Percentiles rank a stretch among this genome's conserved stretches.
These are phyloP conservation scores for Taphrina confusa DNA, from an alignment of 1,139 yeast species.

Conservation along the genomic window DNA sequence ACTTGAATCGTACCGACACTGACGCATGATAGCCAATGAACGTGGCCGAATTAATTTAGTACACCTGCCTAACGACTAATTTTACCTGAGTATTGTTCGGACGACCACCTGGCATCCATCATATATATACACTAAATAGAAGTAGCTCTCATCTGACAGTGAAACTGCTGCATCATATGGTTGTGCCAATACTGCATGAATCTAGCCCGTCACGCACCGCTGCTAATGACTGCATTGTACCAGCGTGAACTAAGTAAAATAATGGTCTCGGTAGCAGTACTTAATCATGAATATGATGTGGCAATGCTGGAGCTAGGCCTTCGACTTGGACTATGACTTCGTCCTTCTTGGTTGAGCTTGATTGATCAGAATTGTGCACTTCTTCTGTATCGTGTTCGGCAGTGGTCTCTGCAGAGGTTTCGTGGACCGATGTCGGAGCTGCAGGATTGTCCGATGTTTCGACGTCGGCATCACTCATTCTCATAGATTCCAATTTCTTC, in stretches of 20 bases:
- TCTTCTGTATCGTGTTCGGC: not conserved
- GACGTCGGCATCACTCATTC: conserved; percentile 10
- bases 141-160: too few relatives aligned
- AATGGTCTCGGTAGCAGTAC: too few relatives aligned
- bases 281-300: too few relatives aligned
- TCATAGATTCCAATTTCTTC: conserved; percentile 39
- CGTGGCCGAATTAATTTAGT: conserved; percentile 12
- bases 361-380: not conserved
- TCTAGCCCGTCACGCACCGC: too few relatives aligned
- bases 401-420: not conserved
- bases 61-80: too few relatives aligned
- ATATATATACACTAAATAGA: too few relatives aligned
- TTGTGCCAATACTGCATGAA: too few relatives aligned
- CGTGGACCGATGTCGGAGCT: not conserved
- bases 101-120: too few relatives aligned
- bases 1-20: not conserved
- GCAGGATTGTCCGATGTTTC: not conserved
- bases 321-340: conserved; percentile 4
- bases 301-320: conserved; percentile 19
- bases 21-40: conserved; percentile 10
- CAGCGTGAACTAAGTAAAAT: too few relatives aligned
- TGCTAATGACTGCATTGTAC: too few relatives aligned
- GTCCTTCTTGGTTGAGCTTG: not conserved
- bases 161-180: too few relatives aligned
- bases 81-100: too few relatives aligned